Conservation (phyloP, 768 basidiomycete species). For the Trametes gibbosa region DNA sequence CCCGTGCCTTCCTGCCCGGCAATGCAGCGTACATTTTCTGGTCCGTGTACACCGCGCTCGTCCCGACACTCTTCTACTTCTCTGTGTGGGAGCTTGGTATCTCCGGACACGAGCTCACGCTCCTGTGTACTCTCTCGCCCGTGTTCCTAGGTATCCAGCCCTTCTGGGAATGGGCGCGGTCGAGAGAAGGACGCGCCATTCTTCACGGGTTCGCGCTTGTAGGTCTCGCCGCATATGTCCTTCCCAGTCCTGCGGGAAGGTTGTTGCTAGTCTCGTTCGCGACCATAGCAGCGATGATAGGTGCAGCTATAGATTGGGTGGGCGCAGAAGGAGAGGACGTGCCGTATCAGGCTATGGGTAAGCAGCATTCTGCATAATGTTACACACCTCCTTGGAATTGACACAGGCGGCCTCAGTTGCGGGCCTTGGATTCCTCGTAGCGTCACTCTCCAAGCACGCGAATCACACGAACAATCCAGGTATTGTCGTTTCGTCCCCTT, state of each 20-base stretch:
- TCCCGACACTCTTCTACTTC: conserved; percentile 85
- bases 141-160: conserved; percentile 49
- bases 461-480: conserved; percentile 83
- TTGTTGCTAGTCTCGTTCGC: conserved; percentile 57
- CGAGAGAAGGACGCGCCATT: conserved; percentile 46
- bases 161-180: conserved; percentile 44
- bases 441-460: conserved; percentile 69
- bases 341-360: conserved; percentile 49
- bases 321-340: conserved; percentile 31
- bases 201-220: conserved; percentile 50
- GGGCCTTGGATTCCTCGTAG: conserved; percentile 61
- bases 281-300: conserved; percentile 47
- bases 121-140: conserved; percentile 72
- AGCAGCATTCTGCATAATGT: conserved; percentile 24
- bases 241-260: conserved; percentile 51
- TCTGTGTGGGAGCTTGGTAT: conserved; percentile 89
- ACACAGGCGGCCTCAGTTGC: conserved; percentile 43
- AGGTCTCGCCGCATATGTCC: conserved; percentile 52
- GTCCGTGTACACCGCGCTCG: conserved; percentile 78
- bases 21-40: conserved; percentile 71
- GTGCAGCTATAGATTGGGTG: conserved; percentile 54
- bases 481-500: conserved; percentile 24
- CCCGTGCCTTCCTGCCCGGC: too few relatives aligned
- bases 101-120: conserved; percentile 75
- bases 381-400: not conserved